These are phyloP conservation scores for Backusella circina DNA, from an alignment of 192 early-diverging fungal genomes.

Conservation along the genomic window DNA sequence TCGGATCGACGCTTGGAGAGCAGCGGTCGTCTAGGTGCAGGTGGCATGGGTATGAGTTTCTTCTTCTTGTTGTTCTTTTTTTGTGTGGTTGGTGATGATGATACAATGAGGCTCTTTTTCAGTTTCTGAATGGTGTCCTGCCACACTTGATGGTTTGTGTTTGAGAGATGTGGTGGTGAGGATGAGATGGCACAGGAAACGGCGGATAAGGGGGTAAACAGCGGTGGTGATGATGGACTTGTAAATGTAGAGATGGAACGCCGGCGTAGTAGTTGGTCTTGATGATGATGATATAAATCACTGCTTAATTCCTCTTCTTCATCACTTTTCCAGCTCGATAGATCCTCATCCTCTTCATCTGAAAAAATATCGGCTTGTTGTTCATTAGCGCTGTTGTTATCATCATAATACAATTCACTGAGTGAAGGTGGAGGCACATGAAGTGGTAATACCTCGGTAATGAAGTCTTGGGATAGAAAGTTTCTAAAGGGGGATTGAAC, in stretches of 20 bases:
- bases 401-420: constrained; percentile 18
- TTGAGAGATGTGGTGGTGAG: constrained; percentile 7
- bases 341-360: not conserved
- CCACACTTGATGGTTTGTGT: constrained; percentile 7
- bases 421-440: constrained; percentile 35
- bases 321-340: constrained; percentile 8
- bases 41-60: constrained; percentile 29
- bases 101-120: constrained; percentile 4
- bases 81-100: not conserved
- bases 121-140: constrained; percentile 17
- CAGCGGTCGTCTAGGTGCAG: constrained; percentile 9
- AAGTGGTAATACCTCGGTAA: constrained; percentile 30
- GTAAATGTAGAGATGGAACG: constrained; percentile 22
- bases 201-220: not conserved
- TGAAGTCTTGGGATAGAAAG: constrained; percentile 31
- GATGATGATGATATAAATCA: not conserved
- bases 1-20: constrained; percentile 25
- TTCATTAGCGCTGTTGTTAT: not conserved
- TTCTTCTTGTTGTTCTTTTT: not conserved
- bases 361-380: not conserved
- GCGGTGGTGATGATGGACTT: not conserved
- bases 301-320: not conserved
- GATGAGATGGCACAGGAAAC: constrained; percentile 21
- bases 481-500: constrained; percentile 26
- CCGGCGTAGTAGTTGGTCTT: constrained; percentile 1